Percentiles rank a stretch among this genome's conserved stretches.
Conservation (phyloP, 106 monocot species). For the Apostasia ramifera region DNA sequence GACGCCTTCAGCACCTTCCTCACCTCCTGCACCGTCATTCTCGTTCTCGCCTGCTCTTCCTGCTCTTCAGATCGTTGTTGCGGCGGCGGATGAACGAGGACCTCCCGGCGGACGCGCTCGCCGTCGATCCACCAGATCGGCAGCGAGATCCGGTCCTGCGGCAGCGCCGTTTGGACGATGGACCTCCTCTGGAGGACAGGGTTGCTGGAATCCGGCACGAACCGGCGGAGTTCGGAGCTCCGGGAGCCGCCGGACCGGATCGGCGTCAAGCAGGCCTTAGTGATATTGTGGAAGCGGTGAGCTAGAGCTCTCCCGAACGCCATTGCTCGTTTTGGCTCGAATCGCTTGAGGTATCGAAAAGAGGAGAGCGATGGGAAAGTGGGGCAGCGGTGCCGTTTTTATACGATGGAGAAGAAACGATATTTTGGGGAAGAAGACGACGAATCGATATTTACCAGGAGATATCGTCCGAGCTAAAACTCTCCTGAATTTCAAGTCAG, state of each 20-base stretch:
- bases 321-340: not conserved
- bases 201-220: not conserved
- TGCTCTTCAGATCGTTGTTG: not conserved
- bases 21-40: conserved; percentile 18
- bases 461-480: too few species aligned
- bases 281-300: conserved; percentile 2
- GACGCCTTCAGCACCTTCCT: conserved; percentile 57
- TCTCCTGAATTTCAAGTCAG: too few species aligned
- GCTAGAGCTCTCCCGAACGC: not conserved
- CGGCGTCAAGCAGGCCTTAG: not conserved
- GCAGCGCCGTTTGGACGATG: not conserved
- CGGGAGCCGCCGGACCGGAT: not conserved
- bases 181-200: not conserved
- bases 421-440: too few species aligned
- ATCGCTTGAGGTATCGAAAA: too few species aligned
- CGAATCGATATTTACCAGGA: too few species aligned
- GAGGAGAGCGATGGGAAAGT: too few species aligned
- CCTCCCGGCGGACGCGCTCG: not conserved
- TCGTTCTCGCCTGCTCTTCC: not conserved
- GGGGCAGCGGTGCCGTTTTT: too few species aligned
- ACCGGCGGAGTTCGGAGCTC: not conserved
- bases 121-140: not conserved
- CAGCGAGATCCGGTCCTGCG: conserved; percentile 2
- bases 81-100: not conserved
- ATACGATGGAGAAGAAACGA: too few species aligned